These are phyloP conservation scores for Sphaerosporella brunnea DNA, from an alignment of 495 filamentous ascomycete genomes.

Conservation along the genomic window DNA sequence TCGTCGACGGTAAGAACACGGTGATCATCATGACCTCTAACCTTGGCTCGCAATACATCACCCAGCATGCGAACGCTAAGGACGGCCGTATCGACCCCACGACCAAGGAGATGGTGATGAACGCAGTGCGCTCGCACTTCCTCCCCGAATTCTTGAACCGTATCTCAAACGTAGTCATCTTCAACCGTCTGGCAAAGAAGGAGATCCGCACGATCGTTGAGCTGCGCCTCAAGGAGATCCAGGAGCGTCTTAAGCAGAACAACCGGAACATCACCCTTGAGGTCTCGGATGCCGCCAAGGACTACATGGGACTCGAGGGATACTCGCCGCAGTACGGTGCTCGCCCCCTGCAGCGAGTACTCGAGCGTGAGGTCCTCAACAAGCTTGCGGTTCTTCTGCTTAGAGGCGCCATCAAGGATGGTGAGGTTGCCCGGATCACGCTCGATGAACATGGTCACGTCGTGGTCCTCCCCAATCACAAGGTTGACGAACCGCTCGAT, in stretches of 20 bases:
- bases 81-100: conserved; percentile 66
- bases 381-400: conserved; percentile 77
- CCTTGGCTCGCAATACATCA: conserved; percentile 82
- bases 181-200: conserved; percentile 75
- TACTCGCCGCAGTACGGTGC: conserved; percentile 93
- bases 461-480: conserved; percentile 66
- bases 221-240: conserved; percentile 70
- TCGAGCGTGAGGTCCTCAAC: conserved; percentile 93
- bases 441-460: conserved; percentile 51
- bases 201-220: conserved; percentile 96
- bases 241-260: conserved; percentile 67
- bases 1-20: conserved; percentile 91
- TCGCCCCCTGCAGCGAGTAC: conserved; percentile 66
- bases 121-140: conserved; percentile 80
- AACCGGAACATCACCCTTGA: conserved; percentile 61
- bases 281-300: conserved; percentile 64
- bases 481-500: conserved; percentile 35
- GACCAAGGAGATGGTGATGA: conserved; percentile 75
- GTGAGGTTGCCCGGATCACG: conserved; percentile 62
- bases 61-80: conserved; percentile 29
- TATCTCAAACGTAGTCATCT: conserved; percentile 88
- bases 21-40: conserved; percentile 99
- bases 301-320: conserved; percentile 72
- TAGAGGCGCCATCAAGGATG: conserved; percentile 64
- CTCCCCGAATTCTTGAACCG: conserved; percentile 96